A percentile compares a stretch with the other conserved stretches of the same genome.
Conservation (phyloP, 257 asterid genomes). For the Solanum appendiculatum region DNA sequence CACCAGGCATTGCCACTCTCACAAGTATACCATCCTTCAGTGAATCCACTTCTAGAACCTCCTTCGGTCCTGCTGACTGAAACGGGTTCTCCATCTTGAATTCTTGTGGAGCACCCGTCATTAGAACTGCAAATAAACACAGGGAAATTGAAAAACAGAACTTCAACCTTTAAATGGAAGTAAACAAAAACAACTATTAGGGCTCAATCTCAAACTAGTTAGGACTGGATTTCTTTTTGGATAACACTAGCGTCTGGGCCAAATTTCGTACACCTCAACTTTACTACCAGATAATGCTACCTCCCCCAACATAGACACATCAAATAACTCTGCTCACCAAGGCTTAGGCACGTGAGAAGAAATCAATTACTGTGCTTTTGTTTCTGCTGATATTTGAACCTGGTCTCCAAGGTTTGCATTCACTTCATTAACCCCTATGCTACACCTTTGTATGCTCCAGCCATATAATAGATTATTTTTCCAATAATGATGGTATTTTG, state of each 20-base stretch:
- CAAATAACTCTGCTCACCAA: neutral
- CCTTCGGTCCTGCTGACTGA: slow-evolving; percentile 15
- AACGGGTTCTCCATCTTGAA: slow-evolving; percentile 28
- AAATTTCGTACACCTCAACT: neutral
- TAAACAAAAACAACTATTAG: neutral
- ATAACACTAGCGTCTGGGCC: too few relatives aligned
- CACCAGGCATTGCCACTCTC: slow-evolving; percentile 16
- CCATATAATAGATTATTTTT: neutral
- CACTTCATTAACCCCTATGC: neutral
- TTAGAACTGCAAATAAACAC: neutral
- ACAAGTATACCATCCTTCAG: slow-evolving; percentile 8
- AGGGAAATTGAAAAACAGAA: neutral
- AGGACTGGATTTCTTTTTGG: neutral
- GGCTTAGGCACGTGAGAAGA: neutral
- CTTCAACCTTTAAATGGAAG: neutral
- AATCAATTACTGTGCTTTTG: neutral
- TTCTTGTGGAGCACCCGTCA: neutral
- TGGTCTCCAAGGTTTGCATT: neutral
- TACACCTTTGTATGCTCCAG: neutral
- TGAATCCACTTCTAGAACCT: slow-evolving; percentile 10
- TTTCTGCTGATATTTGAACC: neutral
- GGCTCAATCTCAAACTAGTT: neutral
- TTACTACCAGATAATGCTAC: neutral
- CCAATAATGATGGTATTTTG: neutral
- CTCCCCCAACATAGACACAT: neutral